A percentile compares a stretch with the other conserved stretches of the same genome.
phyloP scores from a whole-genome alignment of 1,139 yeast genomes.

The Pneumocystis oryctolagi region DNA sequence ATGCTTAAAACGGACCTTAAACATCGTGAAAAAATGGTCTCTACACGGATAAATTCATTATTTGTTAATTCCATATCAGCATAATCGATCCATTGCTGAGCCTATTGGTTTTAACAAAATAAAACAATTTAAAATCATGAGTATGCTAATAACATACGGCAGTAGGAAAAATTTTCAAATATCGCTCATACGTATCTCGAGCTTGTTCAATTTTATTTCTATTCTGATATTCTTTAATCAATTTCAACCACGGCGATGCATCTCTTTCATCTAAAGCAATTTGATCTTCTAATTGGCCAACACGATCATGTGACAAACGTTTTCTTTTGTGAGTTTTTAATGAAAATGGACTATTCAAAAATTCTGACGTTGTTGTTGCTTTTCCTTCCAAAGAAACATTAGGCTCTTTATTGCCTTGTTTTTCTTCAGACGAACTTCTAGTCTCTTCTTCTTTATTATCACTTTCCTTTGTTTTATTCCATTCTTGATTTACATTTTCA shows the following conservation, averaged over 20 bases:
- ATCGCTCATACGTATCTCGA: conserved; percentile 43
- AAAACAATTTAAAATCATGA: conserved; percentile 4
- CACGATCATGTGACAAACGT: conserved; percentile 31
- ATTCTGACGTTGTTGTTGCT: background rate
- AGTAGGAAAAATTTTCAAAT: conserved; percentile 49
- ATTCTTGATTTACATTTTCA: background rate
- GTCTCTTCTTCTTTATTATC: background rate
- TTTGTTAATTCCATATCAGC: conserved; percentile 53
- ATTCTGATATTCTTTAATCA: conserved; percentile 39
- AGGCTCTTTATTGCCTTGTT: background rate
- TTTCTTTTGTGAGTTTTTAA: conserved; percentile 15
- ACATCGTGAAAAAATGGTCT: conserved; percentile 46
- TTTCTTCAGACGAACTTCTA: background rate
- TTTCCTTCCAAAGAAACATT: background rate
- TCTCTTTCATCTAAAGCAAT: conserved; percentile 44
- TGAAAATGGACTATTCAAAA: background rate
- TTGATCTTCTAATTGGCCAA: conserved; percentile 46
- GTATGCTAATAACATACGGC: conserved; percentile 28
- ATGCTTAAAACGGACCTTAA: conserved; percentile 46
- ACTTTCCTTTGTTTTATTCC: background rate
- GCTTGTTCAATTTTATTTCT: conserved; percentile 54
- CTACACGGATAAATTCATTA: conserved; percentile 56
- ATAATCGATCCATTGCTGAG: conserved; percentile 51
- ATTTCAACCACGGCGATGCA: conserved; percentile 41
- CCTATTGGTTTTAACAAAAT: conserved; percentile 2